phyloP scores from a whole-genome alignment of 768 basidiomycete species.

The Pilatotrama ljubarskyi region DNA sequence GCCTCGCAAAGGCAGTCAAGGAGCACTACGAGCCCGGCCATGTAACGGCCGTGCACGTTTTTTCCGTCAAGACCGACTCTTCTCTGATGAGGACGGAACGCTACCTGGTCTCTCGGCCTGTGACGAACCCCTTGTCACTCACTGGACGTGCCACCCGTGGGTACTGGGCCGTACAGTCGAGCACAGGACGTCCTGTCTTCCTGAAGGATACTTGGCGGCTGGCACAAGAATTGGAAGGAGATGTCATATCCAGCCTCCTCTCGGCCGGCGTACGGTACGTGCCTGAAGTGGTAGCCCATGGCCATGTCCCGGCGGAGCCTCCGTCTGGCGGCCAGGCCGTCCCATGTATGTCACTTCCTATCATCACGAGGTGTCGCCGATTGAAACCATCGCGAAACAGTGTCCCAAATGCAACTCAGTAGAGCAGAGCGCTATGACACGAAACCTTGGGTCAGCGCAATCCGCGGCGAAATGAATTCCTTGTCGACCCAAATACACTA shows the following conservation, averaged over 20 bases:
- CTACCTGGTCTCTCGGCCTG: slow-evolving; percentile 2
- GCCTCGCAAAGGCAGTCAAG: neutral
- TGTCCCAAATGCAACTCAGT: too few species aligned
- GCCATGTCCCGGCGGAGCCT: neutral
- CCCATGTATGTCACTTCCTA: neutral
- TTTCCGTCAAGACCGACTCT: neutral
- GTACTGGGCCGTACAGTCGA: slow-evolving; percentile 10
- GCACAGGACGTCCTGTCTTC: neutral
- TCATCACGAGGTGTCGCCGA: too few species aligned
- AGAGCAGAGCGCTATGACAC: neutral
- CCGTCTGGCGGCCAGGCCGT: neutral
- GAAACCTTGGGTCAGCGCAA: neutral
- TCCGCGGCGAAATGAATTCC: neutral
- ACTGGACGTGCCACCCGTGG: slow-evolving; percentile 10
- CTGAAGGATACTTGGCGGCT: slow-evolving; percentile 2
- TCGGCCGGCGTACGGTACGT: neutral
- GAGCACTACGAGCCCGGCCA: slow-evolving; percentile 6
- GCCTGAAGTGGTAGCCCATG: neutral
- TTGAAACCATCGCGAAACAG: too few species aligned
- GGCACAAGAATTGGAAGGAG: neutral
- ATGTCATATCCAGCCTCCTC: neutral
- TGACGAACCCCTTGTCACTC: neutral
- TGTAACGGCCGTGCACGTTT: neutral
- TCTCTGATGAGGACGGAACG: neutral
- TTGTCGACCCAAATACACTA: neutral